These are phyloP conservation scores for Talaromyces amestolkiae DNA, from an alignment of 2,329 filamentous ascomycete species.

Conservation along the genomic window DNA sequence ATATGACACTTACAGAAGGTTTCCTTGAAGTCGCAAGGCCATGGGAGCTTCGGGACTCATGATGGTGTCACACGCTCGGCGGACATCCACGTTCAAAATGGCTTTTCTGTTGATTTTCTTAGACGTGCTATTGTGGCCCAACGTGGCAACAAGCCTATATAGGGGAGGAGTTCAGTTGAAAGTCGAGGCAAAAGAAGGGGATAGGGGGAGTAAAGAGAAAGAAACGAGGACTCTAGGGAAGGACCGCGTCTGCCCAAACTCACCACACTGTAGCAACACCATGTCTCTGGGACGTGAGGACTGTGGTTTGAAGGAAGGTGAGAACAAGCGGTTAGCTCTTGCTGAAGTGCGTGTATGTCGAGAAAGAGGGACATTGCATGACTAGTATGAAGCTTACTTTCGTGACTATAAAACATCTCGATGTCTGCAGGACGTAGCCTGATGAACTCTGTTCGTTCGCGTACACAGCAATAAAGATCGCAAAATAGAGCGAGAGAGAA, in stretches of 20 bases:
- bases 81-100: constrained; percentile 82
- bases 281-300: constrained; percentile 82
- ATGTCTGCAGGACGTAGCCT: not conserved
- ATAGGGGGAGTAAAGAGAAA: not conserved
- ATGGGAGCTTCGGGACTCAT: constrained; percentile 80
- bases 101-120: constrained; percentile 79
- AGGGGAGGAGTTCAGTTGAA: not conserved
- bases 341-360: not conserved
- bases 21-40: constrained; percentile 85
- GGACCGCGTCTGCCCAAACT: constrained; percentile 27
- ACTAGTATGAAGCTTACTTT: constrained; percentile 60
- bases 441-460: not conserved
- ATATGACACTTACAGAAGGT: constrained; percentile 62
- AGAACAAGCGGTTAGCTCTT: constrained; percentile 7
- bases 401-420: constrained; percentile 91
- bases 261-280: constrained; percentile 95
- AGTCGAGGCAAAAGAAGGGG: not conserved
- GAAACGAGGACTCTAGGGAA: constrained; percentile 7
- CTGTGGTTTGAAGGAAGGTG: constrained; percentile 35
- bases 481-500: not conserved
- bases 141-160: constrained; percentile 81
- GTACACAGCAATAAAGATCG: not conserved
- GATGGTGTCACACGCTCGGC: constrained; percentile 86
- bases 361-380: not conserved
- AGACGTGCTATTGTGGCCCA: constrained; percentile 68